Evolutionary conservation across 768 basidiomycete species (phyloP), one percentile per base, ranked within the genome.

Genomic region (Cubamyces lactineus): DNA sequence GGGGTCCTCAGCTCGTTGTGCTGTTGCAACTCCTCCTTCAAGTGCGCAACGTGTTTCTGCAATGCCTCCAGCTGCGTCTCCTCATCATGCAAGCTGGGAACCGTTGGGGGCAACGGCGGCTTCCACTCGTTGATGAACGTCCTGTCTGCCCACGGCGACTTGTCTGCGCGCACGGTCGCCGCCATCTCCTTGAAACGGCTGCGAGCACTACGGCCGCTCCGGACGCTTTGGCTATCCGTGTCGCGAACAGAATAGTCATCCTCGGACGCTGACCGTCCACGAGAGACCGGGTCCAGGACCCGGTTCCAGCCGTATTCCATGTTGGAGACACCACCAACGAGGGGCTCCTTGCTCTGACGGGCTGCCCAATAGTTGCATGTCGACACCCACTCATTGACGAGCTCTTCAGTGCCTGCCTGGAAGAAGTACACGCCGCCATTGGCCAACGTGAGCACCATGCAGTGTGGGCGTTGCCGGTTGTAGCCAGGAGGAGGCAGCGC

Each of bases 331-430:
- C 97, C 97, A 5, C 97, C 97, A 1, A 91, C 84, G 2, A 99
- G 82, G 1, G 97, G 97, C 71, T 98, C 96, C 69, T 96, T 95
- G 74, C 92, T 94, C 58, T 87, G 92, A 47, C 97, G 82, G 2
- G 96, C 97, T 0, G 97, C 93, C 97, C 97, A 98, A 73, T 99
- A 99, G 78, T 98, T 99, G 84, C 96, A 98, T 0, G 97, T 97
- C 42, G 92, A 89, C 7, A 97, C 96, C 97, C 97, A 98, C 74
- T 99, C 97, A 69, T 92, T 91, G 52, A 97, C 95, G n/a, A 99
- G 85, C 67, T 98, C 96, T 70, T 97, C 96, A 3, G 97, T 99
- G 1, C 97, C 97, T 1, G 96, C 94, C 75, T 99, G 97, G 81
- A 97, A 97, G 79, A 98, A 97, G 75, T 89, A 96, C n/a, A 94